Evolutionary conservation across 345 rosid species (phyloP).

Genomic region (Citrus sinensis): DNA sequence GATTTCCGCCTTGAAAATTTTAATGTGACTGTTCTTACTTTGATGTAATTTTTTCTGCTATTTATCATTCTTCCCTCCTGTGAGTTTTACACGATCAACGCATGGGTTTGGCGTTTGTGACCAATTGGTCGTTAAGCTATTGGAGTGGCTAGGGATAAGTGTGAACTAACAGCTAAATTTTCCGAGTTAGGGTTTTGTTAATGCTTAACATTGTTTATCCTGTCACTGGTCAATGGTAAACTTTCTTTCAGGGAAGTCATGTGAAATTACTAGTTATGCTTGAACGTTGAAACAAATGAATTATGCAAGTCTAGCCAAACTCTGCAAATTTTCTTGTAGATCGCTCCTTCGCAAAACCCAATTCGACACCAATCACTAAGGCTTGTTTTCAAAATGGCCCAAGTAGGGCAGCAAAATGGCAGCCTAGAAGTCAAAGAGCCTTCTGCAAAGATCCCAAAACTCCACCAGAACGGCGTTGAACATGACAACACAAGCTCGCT

Average conservation of each 20-base stretch:
- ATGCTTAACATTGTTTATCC: neutral
- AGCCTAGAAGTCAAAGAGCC: conserved; percentile 20
- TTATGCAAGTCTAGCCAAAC: neutral
- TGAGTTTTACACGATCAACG: neutral
- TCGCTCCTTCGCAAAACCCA: neutral
- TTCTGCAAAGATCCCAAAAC: conserved; percentile 38
- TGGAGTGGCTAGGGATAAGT: neutral
- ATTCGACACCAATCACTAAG: neutral
- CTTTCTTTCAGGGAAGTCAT: neutral
- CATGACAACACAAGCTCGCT: conserved; percentile 10
- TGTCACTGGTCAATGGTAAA: neutral
- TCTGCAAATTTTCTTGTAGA: neutral
- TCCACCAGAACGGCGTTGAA: conserved; percentile 30
- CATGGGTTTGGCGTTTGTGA: neutral
- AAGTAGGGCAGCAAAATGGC: conserved; percentile 1
- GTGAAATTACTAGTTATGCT: neutral
- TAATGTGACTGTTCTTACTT: neutral
- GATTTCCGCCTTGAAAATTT: neutral
- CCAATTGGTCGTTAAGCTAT: neutral
- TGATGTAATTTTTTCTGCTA: neutral
- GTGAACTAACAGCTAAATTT: neutral
- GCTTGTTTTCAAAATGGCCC: neutral
- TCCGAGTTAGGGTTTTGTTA: neutral
- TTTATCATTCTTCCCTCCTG: neutral
- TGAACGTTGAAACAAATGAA: neutral